Evolutionary conservation across 345 rosid species (phyloP).

Genomic region (Zanthoxylum bungeanum): DNA sequence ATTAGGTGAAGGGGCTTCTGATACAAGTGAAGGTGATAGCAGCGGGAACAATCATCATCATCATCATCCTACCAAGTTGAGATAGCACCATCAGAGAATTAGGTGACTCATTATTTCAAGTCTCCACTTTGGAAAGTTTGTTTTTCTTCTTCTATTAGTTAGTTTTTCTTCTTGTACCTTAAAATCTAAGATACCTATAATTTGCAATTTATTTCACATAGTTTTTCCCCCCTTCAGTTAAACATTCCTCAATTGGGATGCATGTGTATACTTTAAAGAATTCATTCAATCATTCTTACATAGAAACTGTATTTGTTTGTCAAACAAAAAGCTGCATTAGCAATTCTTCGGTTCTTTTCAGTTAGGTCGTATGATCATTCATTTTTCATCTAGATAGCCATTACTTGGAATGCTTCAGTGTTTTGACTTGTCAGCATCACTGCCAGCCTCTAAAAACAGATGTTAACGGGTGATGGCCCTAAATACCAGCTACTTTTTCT

Average conservation of each 20-base stretch:
- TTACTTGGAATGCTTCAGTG: not conserved
- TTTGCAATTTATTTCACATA: constrained; percentile 10
- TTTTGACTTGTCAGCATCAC: not conserved
- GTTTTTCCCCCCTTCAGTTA: constrained; percentile 8
- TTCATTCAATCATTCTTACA: constrained; percentile 28
- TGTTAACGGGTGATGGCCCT: constrained; percentile 16
- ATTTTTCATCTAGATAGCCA: not conserved
- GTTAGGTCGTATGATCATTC: not conserved
- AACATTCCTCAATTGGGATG: constrained; percentile 14
- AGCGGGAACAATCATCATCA: constrained; percentile 35
- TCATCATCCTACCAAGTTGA: constrained; percentile 43
- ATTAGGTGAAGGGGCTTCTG: constrained; percentile 36
- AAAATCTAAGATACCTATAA: constrained; percentile 24
- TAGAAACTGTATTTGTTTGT: constrained; percentile 12
- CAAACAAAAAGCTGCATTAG: not conserved
- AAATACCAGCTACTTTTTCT: constrained; percentile 9
- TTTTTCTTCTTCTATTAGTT: not conserved
- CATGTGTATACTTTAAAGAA: constrained; percentile 30
- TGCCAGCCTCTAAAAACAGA: constrained; percentile 10
- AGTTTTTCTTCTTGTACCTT: constrained; percentile 27
- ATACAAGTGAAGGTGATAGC: constrained; percentile 43
- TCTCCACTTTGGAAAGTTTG: constrained; percentile 7
- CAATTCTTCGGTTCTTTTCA: not conserved
- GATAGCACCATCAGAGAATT: constrained; percentile 30
- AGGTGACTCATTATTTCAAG: constrained; percentile 36